A percentile compares a stretch with the other conserved stretches of the same genome.
Evolutionary conservation across 768 basidiomycete genomes (phyloP).

Genomic region (Daedalea quercina): DNA sequence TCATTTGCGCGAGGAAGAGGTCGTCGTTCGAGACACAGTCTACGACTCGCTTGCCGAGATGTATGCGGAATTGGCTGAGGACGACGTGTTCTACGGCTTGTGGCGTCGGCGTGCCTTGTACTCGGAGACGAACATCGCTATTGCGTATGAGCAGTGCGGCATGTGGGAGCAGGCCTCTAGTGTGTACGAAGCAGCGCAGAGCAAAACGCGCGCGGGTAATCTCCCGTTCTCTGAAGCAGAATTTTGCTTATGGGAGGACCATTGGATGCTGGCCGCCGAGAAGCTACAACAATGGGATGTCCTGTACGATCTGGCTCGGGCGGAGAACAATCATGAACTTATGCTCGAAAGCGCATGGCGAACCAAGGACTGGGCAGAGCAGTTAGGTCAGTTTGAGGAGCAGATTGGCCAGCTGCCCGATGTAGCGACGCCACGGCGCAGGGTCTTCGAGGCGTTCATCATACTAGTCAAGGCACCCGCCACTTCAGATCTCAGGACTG

Average conservation of each 20-base stretch:
- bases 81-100: conserved; percentile 94
- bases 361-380: conserved; percentile 80
- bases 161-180: conserved; percentile 92
- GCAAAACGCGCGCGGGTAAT: conserved; percentile 69
- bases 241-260: conserved; percentile 98
- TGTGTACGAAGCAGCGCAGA: conserved; percentile 87
- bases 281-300: conserved; percentile 99
- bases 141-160: conserved; percentile 92
- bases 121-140: conserved; percentile 79
- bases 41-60: conserved; percentile 90
- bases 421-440: conserved; percentile 87
- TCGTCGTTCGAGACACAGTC: conserved; percentile 71
- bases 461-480: conserved; percentile 81
- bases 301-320: conserved; percentile 82
- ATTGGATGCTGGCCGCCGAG: conserved; percentile 93
- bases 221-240: conserved; percentile 93
- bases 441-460: conserved; percentile 95
- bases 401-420: conserved; percentile 77
- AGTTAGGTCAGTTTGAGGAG: conserved; percentile 62
- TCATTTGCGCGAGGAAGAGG: conserved; percentile 72
- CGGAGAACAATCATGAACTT: conserved; percentile 87
- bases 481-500: conserved; percentile 66
- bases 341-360: conserved; percentile 95
- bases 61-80: conserved; percentile 93
- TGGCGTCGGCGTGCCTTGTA: conserved; percentile 91